Base-by-base conservation (phyloP, 257 asterid species). In the Salvia miltiorrhiza region DNA sequence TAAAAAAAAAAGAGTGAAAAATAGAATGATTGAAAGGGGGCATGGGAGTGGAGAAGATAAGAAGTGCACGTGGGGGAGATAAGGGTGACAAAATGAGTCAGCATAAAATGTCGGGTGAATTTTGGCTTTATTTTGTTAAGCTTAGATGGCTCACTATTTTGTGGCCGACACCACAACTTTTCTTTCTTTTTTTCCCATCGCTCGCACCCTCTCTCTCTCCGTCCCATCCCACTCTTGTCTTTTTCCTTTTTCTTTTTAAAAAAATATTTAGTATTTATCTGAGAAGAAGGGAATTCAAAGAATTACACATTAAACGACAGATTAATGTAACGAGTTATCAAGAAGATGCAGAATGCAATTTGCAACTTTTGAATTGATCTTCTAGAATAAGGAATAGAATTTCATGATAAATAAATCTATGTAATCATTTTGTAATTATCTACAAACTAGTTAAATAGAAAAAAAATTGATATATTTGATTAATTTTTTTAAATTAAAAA, bases 131-230 rank as follows among this genome's bases (percentile, higher is more conserved):
- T 48, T 4, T 40, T 55, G 8, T 23, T 37, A 12, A n/a, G 54
- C 23, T 65, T 45, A 64, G 33, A 44, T 44, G 78, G 62, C 72
- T 17, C 50, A 43, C 48, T 5, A 35, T 26, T 52, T 53, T 26
- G 44, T 84, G 87, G 86, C 90, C 84, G 90, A 86, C 93, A 84
- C 56, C 85, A 57, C 59, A 65, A 81, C 35, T 72, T 75, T 73
- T 63, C 65, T 32, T 41, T 72, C 74, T 47, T 19, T 30, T 4
- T 1, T 1, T 30, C 4, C 5, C 7, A 43, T 43, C 48, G 48
- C 48, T 23, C 47, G 64, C 79, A 52, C 63, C 55, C 69, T 2
- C 78, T 70, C 40, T 26, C 61, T 9, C 53, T 63, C 79, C 1
- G 75, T 7, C 1, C 72, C 77, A 59, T 80, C 17, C 14, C 26